Evolutionary conservation across 2,329 filamentous ascomycete species (phyloP).

Genomic region (Biscogniauxia marginata): DNA sequence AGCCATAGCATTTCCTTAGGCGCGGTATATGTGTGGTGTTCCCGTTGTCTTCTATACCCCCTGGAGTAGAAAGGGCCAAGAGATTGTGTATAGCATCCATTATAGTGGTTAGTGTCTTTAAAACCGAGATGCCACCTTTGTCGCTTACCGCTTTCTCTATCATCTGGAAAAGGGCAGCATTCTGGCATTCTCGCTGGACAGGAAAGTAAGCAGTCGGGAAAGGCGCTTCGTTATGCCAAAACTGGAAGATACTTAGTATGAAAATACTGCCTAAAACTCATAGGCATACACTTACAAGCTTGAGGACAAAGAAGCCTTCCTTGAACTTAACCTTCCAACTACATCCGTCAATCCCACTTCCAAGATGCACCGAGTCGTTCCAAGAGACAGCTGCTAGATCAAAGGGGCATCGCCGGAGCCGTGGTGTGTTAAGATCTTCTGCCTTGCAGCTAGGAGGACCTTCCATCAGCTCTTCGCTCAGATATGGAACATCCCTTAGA

Average conservation of each 20-base stretch:
- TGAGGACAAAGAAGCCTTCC: slow-evolving; percentile 9
- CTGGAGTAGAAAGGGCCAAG: slow-evolving; percentile 1
- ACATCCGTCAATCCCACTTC: slow-evolving; percentile 9
- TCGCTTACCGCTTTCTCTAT: slow-evolving; percentile 5
- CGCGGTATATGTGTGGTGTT: neutral
- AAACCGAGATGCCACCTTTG: too few relatives aligned
- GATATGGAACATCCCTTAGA: too few relatives aligned
- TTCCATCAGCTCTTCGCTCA: slow-evolving; percentile 10
- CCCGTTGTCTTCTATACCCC: too few relatives aligned
- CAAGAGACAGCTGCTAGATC: slow-evolving; percentile 4
- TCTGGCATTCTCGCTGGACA: slow-evolving; percentile 12
- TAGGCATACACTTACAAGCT: slow-evolving; percentile 12
- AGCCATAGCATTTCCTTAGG: slow-evolving; percentile 9
- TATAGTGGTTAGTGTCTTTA: too few relatives aligned
- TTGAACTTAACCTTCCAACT: slow-evolving; percentile 12
- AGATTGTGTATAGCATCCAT: slow-evolving; percentile 5
- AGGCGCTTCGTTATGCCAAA: slow-evolving; percentile 9
- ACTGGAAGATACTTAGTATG: slow-evolving; percentile 8
- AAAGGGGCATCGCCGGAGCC: slow-evolving; percentile 10
- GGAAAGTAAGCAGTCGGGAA: slow-evolving; percentile 7
- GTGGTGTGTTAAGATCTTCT: slow-evolving; percentile 8
- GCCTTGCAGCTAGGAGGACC: slow-evolving; percentile 4
- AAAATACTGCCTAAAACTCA: slow-evolving; percentile 1
- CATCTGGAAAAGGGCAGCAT: slow-evolving; percentile 14
- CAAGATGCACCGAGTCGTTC: slow-evolving; percentile 3